Base-by-base conservation (phyloP, 108 stramenopile species). In the Nannochloropsis granulata region DNA sequence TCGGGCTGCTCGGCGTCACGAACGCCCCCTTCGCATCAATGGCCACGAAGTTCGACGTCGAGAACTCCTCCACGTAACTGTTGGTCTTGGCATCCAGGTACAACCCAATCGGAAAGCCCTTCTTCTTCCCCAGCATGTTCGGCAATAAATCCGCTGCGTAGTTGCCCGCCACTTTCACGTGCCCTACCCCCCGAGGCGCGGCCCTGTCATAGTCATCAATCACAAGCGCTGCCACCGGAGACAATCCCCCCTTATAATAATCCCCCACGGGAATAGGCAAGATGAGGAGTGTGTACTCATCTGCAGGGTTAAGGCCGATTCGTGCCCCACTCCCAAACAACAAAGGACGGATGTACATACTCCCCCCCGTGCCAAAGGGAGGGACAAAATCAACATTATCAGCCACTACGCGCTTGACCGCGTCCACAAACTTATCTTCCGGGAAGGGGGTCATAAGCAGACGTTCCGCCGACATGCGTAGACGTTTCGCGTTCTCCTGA, bases 81-180 rank as follows among this genome's bases (percentile, higher is more conserved):
- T 95, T 95, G 24, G 96, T 96, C 79, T 92, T 91, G 34, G 98
- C 94, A 92, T 99, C 98, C 43, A 97, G 85, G 88, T 99, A 99
- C 79, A 99, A 43, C 42, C 94, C 95, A 87, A 99, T 96, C 43
- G 96, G 97, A 85, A 89, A 99, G 79, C 98, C 98, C 88, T 93
- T 93, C 92, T 98, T 94, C 90, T 97, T 97, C 78, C 94, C 94
- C 85, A 93, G 79, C 92, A 94, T 94, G 88, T 98, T 97, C 13
- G 98, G 98, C 78, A 98, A 87, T 82, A 99, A 89, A 86, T 99
- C 98, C 12, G 98, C 96, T 16, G 97, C 98, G 90, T 99, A 99
- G 90, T 99, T 99, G 5, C 98, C 98, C 11, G 98, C 98, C 12
- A 96, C 88, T 92, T 99, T 99, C 81, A 95, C 96, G 78, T 85